Evolutionary conservation across 192 early-diverging fungal genomes (phyloP).

Genomic region (Rhizophagus sp.): DNA sequence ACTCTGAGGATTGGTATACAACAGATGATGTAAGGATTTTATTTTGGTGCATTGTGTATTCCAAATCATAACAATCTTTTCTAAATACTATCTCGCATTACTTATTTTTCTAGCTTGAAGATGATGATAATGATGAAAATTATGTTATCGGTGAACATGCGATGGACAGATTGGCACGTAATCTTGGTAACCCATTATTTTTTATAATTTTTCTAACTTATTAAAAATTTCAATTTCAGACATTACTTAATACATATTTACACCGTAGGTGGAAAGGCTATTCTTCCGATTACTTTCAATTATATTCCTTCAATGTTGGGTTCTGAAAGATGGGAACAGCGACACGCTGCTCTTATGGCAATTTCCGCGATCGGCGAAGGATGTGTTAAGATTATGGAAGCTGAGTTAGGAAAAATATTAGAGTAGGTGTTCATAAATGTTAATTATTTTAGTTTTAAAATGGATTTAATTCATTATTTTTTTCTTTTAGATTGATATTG

Average conservation of each 20-base stretch:
- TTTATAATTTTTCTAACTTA: no score
- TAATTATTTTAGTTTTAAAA: neutral
- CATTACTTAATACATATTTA: neutral
- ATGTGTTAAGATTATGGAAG: conserved; percentile 91
- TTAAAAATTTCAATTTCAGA: neutral
- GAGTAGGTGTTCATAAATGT: conserved; percentile 31
- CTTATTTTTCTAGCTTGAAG: conserved; percentile 62
- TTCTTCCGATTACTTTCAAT: conserved; percentile 86
- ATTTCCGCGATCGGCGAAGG: conserved; percentile 98
- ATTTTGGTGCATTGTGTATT: neutral
- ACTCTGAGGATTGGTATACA: conserved; percentile 87
- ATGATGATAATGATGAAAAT: conserved; percentile 88
- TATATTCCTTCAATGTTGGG: conserved; percentile 88
- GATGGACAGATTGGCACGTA: conserved; percentile 90
- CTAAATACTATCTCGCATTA: conserved; percentile 1
- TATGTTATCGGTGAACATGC: conserved; percentile 92
- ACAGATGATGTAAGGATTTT: conserved; percentile 67
- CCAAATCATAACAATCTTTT: neutral
- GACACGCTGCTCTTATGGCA: conserved; percentile 91
- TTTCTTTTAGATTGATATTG: conserved; percentile 59
- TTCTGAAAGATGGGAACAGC: conserved; percentile 82
- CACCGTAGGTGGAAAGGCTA: conserved; percentile 76
- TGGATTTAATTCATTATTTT: neutral
- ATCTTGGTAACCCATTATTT: conserved; percentile 46
- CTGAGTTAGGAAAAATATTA: conserved; percentile 83